Conservation (phyloP, 306 rosid species). For the Malus domestica region ASM211411v1 NC_041790.1:4683501-4684000, state of each 20-base stretch:
- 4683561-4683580: conserved; percentile 78
- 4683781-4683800: neutral
- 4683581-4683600: conserved; percentile 95
- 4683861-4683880: conserved; percentile 98
- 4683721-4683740: neutral
- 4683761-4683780: neutral
- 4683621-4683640: neutral
- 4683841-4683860: conserved; percentile 88
- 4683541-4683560: conserved; percentile 34
- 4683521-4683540: conserved; percentile 1
- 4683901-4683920: neutral
- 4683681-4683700: neutral
- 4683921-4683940: neutral
- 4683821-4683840: conserved; percentile 90
- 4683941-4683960: neutral
- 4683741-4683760: neutral
- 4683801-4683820: conserved; percentile 76
- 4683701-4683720: neutral
- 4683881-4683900: conserved; percentile 9
- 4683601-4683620: conserved; percentile 35
- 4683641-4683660: neutral
- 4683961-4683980: neutral
- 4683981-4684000: neutral
- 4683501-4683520: neutral
- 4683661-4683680: neutral